Base-by-base conservation (phyloP, 2,329 filamentous ascomycete genomes). In the Drechslera avenae region DNA sequence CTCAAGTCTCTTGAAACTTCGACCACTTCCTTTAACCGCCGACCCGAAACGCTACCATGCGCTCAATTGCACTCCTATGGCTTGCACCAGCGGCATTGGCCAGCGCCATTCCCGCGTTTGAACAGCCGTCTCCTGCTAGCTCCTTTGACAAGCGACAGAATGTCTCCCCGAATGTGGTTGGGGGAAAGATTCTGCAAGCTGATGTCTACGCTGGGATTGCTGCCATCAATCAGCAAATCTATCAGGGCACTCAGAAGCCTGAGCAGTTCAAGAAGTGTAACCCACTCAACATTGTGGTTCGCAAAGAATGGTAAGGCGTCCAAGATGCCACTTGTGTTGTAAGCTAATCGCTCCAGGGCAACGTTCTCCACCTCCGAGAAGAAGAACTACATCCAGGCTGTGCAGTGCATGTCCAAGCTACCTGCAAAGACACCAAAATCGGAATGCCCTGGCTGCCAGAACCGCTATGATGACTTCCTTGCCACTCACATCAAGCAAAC, bases 271-370 rank as follows among this genome's bases (percentile, higher is more conserved):
- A 60, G 31, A 67, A 58, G 21, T 78, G 75, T 51, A 76, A 68
- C 10, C 54, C 75, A 4, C 44, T 63, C 9, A 79, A 75, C 50
- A 71, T 72, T 9, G 62, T 64, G 13, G 60, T 77, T 4, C 68
- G 78, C 34, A 67, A 68, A 44, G 78, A 80, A 66, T 80, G 78
- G 78, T 76, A 44, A 34, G 52, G 40, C 9, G 5, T 14, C 3
- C 16, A 18, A 30, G 3, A 33, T 19, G 10, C 16, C 4, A 5
- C 1, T 1, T 35, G 12, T 12, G 9, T 6, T 23, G 10, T 12
- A 19, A 17, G 23, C 51, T 63, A 18, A 65, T 37, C 17, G 23
- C 21, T 2, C 6, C 14, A 68, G 63, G 64, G 55, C 62, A 7
- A 56, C 61, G 1, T 68, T 71, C 28, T 58, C 64, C 2, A 54